Percentiles rank a stretch among this genome's conserved stretches.
phyloP scores from a whole-genome alignment of 129 eudicot genomes.

The Artemisia annua region DNA sequence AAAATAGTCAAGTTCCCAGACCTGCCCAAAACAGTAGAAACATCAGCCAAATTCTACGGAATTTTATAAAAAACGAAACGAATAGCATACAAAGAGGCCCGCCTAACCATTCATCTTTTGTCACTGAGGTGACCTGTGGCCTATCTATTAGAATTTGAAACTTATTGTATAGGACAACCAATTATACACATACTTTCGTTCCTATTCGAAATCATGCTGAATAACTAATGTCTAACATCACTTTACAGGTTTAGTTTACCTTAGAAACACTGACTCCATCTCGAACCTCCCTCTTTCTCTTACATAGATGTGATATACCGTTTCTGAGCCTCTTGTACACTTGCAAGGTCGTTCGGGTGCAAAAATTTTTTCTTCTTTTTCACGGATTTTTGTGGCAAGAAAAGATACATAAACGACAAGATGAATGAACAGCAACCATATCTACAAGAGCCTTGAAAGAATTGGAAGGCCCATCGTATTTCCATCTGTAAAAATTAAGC shows the following conservation, averaged over 20 bases:
- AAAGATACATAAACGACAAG: conserved; percentile 87
- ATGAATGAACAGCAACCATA: conserved; percentile 98
- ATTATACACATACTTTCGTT: no score
- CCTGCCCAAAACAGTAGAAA: no score
- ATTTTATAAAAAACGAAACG: no score
- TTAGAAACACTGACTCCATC: conserved; percentile 75
- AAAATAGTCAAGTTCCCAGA: no score
- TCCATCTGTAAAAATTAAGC: conserved; percentile 60
- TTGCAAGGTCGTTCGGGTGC: conserved; percentile 82
- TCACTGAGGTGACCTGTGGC: no score
- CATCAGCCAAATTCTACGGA: no score
- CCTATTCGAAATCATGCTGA: no score
- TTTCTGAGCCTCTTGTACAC: conserved; percentile 66
- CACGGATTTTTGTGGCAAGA: conserved; percentile 79
- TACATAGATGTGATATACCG: conserved; percentile 73
- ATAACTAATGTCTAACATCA: neutral
- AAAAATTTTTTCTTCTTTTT: conserved; percentile 56
- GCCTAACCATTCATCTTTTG: no score
- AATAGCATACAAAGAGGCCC: no score
- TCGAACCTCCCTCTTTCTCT: conserved; percentile 94
- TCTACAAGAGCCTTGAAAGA: conserved; percentile 96
- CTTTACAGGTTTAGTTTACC: conserved; percentile 38
- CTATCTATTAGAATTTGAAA: no score
- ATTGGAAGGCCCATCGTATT: conserved; percentile 92
- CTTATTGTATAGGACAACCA: no score